These are phyloP conservation scores for Termitomyces sp. DNA, from an alignment of 768 basidiomycete genomes.

Conservation along the genomic window DNA sequence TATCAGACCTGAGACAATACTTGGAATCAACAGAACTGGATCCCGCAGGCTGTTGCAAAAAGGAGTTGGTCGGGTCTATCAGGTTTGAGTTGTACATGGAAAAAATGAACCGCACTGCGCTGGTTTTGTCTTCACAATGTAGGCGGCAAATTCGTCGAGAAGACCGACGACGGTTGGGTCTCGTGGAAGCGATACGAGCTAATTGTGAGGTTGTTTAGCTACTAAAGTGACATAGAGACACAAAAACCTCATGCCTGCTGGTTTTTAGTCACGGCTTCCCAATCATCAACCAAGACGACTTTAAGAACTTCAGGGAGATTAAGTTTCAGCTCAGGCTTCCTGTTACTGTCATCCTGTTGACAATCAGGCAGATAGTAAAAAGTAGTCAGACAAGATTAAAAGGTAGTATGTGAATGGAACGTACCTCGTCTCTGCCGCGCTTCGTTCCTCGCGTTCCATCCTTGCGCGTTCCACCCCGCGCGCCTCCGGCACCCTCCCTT, in stretches of 20 bases:
- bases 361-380: background rate
- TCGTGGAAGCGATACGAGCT: slow-evolving; percentile 86
- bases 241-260: slow-evolving; percentile 56
- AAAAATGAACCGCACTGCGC: slow-evolving; percentile 35
- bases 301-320: slow-evolving; percentile 89
- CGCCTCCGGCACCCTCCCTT: slow-evolving; percentile 26
- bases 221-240: background rate
- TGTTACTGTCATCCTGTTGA: slow-evolving; percentile 68
- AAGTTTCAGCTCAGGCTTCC: slow-evolving; percentile 88
- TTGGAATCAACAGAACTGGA: slow-evolving; percentile 66
- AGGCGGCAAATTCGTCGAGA: slow-evolving; percentile 70
- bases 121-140: slow-evolving; percentile 51
- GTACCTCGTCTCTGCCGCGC: slow-evolving; percentile 70
- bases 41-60: slow-evolving; percentile 53
- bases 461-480: slow-evolving; percentile 41
- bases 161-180: slow-evolving; percentile 74
- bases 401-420: slow-evolving; percentile 14
- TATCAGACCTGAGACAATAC: slow-evolving; percentile 80
- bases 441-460: slow-evolving; percentile 67
- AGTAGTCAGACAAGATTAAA: background rate
- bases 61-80: background rate
- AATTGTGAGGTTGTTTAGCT: background rate
- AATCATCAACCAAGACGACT: slow-evolving; percentile 89
- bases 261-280: slow-evolving; percentile 96
- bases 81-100: background rate